Conservation (phyloP, 352 stramenopile genomes). For the Pythium sukuiense region DNA sequence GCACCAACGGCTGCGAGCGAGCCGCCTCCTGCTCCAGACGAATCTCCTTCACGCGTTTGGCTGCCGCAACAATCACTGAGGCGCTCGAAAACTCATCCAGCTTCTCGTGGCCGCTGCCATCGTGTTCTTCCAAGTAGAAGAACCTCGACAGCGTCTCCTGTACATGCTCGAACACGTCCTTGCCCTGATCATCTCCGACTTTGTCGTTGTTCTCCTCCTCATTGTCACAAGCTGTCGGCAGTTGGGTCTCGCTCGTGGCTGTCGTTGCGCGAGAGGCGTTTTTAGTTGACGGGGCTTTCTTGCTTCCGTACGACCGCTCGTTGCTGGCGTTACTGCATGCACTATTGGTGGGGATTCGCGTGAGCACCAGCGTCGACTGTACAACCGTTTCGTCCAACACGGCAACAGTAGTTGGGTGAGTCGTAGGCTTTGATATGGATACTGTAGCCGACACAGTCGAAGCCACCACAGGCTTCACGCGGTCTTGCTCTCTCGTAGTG, state of each 20-base stretch:
- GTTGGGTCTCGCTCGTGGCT: conserved; percentile 20
- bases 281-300: conserved; percentile 10
- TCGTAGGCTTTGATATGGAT: neutral
- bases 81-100: conserved; percentile 63
- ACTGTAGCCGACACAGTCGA: neutral
- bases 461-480: neutral
- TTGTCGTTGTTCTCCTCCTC: conserved; percentile 6
- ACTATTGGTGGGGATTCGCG: neutral
- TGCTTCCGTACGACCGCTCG: conserved; percentile 15
- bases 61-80: conserved; percentile 53
- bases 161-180: conserved; percentile 48
- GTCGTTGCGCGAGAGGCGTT: conserved; percentile 24
- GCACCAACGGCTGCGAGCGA: conserved; percentile 20
- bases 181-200: neutral
- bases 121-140: conserved; percentile 68
- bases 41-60: conserved; percentile 67
- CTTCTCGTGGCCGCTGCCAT: conserved; percentile 28
- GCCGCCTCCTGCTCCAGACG: conserved; percentile 48
- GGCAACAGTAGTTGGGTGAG: neutral
- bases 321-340: conserved; percentile 1
- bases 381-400: conserved; percentile 2
- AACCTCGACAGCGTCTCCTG: conserved; percentile 58
- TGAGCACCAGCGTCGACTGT: conserved; percentile 18
- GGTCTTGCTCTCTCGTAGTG: conserved; percentile 12
- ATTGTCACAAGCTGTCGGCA: conserved; percentile 3